Evolutionary conservation across 2,329 filamentous ascomycete species (phyloP).

Genomic region (Cercospora zeae-maydis): DNA sequence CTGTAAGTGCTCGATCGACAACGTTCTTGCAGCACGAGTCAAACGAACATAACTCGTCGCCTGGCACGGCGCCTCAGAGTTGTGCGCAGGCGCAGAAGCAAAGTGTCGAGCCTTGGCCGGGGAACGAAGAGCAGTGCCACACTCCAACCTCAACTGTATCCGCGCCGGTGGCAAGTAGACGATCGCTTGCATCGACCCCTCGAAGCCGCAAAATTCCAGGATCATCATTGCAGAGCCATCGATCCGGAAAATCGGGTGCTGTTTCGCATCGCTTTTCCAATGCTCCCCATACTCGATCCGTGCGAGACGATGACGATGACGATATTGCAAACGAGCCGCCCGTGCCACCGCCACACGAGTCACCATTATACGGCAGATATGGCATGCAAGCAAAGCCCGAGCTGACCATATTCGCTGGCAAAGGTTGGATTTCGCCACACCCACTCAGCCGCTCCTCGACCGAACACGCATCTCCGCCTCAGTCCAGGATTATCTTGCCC

Average conservation of each 20-base stretch:
- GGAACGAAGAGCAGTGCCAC: not conserved
- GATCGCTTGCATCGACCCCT: not conserved
- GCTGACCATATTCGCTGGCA: conserved; percentile 31
- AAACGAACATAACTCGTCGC: not conserved
- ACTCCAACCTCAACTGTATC: not conserved
- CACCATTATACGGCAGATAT: not conserved
- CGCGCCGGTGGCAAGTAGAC: not conserved
- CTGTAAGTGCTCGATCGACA: not conserved
- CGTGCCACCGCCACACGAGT: not conserved
- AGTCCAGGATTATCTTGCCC: conserved; percentile 27
- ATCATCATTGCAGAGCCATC: not conserved
- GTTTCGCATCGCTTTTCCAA: conserved; percentile 2
- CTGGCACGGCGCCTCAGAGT: not conserved
- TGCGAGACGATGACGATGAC: not conserved
- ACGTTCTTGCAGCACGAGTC: not conserved
- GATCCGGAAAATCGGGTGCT: conserved; percentile 3
- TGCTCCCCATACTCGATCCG: not conserved
- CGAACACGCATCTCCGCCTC: conserved; percentile 21
- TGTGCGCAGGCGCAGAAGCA: not conserved
- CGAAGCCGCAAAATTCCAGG: conserved; percentile 5
- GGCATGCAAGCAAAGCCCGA: not conserved
- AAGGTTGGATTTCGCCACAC: conserved; percentile 37
- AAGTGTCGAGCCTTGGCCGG: not conserved
- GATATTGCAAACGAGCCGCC: not conserved
- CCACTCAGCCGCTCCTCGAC: conserved; percentile 29